Percentiles rank a stretch among this genome's conserved stretches.
phyloP scores from a whole-genome alignment of 2,329 filamentous ascomycete genomes.

The Pseudogymnoascus pannorum region DNA sequence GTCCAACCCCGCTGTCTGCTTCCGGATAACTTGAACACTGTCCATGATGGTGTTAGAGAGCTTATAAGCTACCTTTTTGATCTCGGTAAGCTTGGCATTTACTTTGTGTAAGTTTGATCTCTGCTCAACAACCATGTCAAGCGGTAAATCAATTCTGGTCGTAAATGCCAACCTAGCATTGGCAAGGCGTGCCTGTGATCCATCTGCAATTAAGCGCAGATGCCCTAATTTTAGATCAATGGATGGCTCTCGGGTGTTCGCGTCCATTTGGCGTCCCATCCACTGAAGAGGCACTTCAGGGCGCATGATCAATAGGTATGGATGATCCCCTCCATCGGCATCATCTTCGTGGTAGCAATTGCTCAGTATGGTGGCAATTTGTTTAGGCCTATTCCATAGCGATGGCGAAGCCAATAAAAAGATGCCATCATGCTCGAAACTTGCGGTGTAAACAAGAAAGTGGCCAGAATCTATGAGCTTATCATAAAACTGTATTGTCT shows the following conservation, averaged over 20 bases:
- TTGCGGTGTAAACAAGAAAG: slow-evolving; percentile 71
- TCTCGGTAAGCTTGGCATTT: slow-evolving; percentile 83
- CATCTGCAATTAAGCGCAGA: slow-evolving; percentile 79
- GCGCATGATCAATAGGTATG: slow-evolving; percentile 77
- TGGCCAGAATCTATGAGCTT: slow-evolving; percentile 75
- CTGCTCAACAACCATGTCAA: slow-evolving; percentile 86
- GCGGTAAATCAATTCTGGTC: slow-evolving; percentile 70
- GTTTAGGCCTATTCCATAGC: slow-evolving; percentile 65
- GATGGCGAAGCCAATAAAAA: slow-evolving; percentile 80
- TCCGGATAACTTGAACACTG: slow-evolving; percentile 86
- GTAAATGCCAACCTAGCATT: slow-evolving; percentile 74
- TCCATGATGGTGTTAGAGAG: slow-evolving; percentile 98
- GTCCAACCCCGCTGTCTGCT: slow-evolving; percentile 74
- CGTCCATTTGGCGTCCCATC: slow-evolving; percentile 68
- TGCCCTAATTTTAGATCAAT: slow-evolving; percentile 83
- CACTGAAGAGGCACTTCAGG: slow-evolving; percentile 74
- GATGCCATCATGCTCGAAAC: slow-evolving; percentile 65
- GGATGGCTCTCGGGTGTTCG: slow-evolving; percentile 67
- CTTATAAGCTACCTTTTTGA: slow-evolving; percentile 92
- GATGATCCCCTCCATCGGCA: slow-evolving; percentile 67
- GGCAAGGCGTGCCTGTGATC: slow-evolving; percentile 69
- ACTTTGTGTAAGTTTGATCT: slow-evolving; percentile 90
- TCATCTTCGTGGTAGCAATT: slow-evolving; percentile 68
- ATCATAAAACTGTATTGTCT: slow-evolving; percentile 70
- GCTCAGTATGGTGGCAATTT: slow-evolving; percentile 79